These are phyloP conservation scores for Cystofilobasidium macerans DNA, from an alignment of 768 basidiomycete genomes.

Conservation along the genomic window DNA sequence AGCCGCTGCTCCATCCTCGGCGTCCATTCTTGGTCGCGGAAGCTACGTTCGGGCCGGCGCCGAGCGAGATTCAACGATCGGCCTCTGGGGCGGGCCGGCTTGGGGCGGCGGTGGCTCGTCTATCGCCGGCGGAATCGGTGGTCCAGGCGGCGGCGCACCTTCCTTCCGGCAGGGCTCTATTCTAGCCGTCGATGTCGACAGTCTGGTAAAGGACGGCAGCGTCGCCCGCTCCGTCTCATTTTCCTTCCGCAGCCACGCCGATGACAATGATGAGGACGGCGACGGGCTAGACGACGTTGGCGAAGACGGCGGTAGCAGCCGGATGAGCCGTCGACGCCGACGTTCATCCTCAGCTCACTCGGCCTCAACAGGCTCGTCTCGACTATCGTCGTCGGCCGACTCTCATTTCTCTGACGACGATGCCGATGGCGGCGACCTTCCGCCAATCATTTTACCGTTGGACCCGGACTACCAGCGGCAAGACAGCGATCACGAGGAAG, in stretches of 20 bases:
- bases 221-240: background rate
- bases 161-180: background rate
- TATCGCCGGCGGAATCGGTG: constrained; percentile 1
- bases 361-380: background rate
- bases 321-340: background rate
- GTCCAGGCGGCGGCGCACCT: background rate
- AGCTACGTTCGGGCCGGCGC: background rate
- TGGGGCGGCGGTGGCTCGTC: too few species aligned
- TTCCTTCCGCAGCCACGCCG: background rate
- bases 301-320: background rate
- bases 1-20: background rate
- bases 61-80: constrained; percentile 8
- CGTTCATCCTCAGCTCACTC: background rate
- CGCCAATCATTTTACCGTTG: background rate
- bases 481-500: background rate
- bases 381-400: background rate
- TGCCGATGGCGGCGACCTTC: background rate
- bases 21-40: background rate
- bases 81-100: background rate
- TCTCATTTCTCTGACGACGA: background rate
- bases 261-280: background rate
- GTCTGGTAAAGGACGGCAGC: background rate
- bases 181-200: background rate
- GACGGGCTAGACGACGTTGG: background rate
- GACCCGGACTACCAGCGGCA: background rate